A percentile compares a stretch with the other conserved stretches of the same genome.
Conservation (phyloP, 345 rosid genomes). For the Reutealis trisperma region DNA sequence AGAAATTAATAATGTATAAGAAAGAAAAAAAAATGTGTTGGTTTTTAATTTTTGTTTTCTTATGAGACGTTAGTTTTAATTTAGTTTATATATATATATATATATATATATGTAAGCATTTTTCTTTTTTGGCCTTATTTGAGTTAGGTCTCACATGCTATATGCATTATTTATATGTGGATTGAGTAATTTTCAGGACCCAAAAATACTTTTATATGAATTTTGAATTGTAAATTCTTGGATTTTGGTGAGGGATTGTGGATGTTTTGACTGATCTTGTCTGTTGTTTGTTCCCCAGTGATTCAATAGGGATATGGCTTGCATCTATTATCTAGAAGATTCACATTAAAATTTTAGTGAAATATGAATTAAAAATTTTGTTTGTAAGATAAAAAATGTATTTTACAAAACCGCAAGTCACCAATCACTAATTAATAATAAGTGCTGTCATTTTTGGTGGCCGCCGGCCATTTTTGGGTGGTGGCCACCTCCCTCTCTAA, state of each 20-base stretch:
- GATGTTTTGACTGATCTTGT: constrained; percentile 14
- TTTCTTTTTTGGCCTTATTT: not conserved
- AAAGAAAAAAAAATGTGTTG: not conserved
- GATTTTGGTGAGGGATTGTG: constrained; percentile 25
- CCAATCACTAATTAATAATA: no score
- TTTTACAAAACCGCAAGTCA: no score
- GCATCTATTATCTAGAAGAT: no score
- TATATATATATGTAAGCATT: no score
- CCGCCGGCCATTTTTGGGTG: no score
- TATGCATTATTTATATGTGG: not conserved
- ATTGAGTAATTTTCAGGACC: not conserved
- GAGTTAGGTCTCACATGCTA: constrained; percentile 21
- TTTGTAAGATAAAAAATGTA: not conserved
- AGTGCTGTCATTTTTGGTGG: no score
- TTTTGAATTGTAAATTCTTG: constrained; percentile 12
- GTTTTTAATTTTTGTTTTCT: no score
- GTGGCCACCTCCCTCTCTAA: no score
- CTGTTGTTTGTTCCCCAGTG: constrained; percentile 35
- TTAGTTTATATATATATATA: no score
- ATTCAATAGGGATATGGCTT: not conserved
- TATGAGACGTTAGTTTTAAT: no score
- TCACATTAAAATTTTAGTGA: not conserved
- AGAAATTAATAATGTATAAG: not conserved
- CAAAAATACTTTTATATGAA: constrained; percentile 4
- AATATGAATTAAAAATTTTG: no score